Evolutionary conservation across 495 filamentous ascomycete genomes (phyloP), one percentile per base, ranked within the genome.

Genomic region (Filosporella fistucella): DNA sequence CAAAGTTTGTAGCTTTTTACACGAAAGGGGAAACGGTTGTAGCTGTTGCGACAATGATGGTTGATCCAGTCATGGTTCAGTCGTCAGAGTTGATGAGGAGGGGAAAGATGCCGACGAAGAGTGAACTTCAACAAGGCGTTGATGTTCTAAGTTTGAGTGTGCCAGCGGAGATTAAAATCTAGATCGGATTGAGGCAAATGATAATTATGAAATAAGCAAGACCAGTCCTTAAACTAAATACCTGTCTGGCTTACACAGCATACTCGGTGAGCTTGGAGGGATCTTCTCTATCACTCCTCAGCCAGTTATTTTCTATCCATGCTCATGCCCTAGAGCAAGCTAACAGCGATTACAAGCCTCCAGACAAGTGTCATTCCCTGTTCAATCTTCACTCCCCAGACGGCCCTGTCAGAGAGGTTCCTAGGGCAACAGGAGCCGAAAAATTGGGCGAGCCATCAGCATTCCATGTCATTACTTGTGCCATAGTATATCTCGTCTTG

Each of bases 1-100:
- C 74, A 20, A 93, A 88, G 61, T 98, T 93, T 58, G 83, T 81
- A 9, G 93, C 89, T 1, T 98, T 84, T 65, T 98, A 96, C 58
- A 79, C 76, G 14, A 86, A 88, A 56, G 94, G 88, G 0, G 87
- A 96, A 33, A 85, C 77, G 0, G 82, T 96, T n/a, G 85, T 95
- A 18, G 94, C 93, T 3, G 87, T 96, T 55, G 89, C 89, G 0
- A 89, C 77, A 47, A 95, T 96, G 89, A 81, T 81, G 49, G 80
- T 82, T 68, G 93, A 98, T 68, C 93, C 93, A 1, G 73, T 86
- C 47, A 91, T 96, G 86, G 65, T 65, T 1, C 84, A 95, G 70
- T 75, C 73, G 38, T 85, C 85, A 14, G 91, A 95, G 71, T 68
- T 96, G 68, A 94, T 98, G 89, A 69, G 82, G 56, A 71, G 83